A percentile compares a stretch with the other conserved stretches of the same genome.
These are phyloP conservation scores for Mycena capillaripes DNA, from an alignment of 768 basidiomycete species.

Conservation along the genomic window DNA sequence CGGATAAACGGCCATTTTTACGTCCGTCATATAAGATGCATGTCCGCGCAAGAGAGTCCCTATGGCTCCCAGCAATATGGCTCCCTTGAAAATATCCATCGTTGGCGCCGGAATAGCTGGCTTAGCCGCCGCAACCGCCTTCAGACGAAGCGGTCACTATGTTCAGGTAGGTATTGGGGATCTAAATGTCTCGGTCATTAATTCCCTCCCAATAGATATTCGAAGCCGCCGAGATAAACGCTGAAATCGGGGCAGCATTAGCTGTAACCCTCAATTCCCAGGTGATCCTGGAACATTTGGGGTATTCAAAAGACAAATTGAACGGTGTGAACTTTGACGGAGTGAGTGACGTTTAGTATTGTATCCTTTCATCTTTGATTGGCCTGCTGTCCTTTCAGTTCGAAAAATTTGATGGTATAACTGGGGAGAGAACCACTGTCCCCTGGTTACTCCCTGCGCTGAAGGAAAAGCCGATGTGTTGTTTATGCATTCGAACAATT, in stretches of 20 bases:
- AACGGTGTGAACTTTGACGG: neutral
- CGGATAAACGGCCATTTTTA: too few species aligned
- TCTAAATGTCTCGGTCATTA: too few species aligned
- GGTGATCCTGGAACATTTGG: constrained; percentile 1
- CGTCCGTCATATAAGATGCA: too few species aligned
- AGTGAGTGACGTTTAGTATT: neutral
- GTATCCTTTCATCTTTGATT: neutral
- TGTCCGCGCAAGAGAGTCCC: too few species aligned
- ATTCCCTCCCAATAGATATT: constrained; percentile 6
- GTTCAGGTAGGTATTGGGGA: neutral
- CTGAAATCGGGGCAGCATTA: constrained; percentile 13
- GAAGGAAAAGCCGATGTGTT: neutral
- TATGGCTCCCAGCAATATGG: too few species aligned
- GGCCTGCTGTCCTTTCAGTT: neutral
- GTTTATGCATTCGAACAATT: neutral
- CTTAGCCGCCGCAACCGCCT: neutral
- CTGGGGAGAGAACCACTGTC: neutral
- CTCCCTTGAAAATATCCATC: neutral
- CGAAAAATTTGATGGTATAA: neutral
- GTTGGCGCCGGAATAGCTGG: constrained; percentile 15
- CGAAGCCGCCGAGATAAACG: neutral
- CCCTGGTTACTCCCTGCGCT: neutral
- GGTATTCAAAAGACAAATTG: constrained; percentile 13
- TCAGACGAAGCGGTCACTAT: neutral
- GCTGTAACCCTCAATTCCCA: neutral